Evolutionary conservation across 371 early-diverging fungal genomes (phyloP).

Genomic region (Polyrhizophydium stewartii): DNA sequence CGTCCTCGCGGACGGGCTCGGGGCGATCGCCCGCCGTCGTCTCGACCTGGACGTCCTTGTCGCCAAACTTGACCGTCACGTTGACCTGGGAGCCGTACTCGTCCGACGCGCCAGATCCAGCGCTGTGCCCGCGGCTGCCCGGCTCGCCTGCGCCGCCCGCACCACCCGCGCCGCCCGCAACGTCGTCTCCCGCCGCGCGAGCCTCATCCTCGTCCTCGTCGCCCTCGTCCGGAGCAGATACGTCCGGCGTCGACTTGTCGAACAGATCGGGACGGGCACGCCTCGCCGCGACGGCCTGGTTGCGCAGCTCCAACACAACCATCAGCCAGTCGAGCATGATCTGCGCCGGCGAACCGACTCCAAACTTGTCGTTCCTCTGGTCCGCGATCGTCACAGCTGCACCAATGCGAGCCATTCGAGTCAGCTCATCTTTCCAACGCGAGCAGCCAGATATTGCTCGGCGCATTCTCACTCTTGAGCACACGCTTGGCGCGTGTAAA

Average conservation of each 20-base stretch:
- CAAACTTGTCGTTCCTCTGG: conserved; percentile 29
- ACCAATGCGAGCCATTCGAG: conserved; percentile 9
- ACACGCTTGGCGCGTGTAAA: conserved; percentile 39
- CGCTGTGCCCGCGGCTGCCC: too few relatives aligned
- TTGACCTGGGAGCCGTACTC: too few relatives aligned
- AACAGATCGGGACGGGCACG: conserved; percentile 35
- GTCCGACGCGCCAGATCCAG: too few relatives aligned
- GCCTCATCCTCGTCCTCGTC: conserved; percentile 23
- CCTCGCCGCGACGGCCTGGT: conserved; percentile 37
- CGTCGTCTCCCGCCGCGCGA: too few relatives aligned
- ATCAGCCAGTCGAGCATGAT: conserved; percentile 48
- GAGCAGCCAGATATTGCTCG: not conserved
- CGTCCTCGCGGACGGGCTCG: too few relatives aligned
- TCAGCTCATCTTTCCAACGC: not conserved
- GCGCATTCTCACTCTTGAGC: conserved; percentile 32
- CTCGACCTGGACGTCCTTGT: too few relatives aligned
- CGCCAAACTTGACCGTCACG: too few relatives aligned
- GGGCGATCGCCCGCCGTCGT: too few relatives aligned
- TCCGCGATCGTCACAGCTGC: not conserved
- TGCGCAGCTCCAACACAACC: conserved; percentile 37
- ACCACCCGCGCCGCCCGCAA: too few relatives aligned
- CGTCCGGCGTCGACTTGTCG: conserved; percentile 2
- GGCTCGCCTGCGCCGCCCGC: too few relatives aligned
- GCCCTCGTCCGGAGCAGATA: conserved; percentile 4
- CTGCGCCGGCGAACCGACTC: conserved; percentile 41